Evolutionary conservation across 2,329 filamentous ascomycete genomes (phyloP).

Genomic region (Dactylella cylindrospora): DNA sequence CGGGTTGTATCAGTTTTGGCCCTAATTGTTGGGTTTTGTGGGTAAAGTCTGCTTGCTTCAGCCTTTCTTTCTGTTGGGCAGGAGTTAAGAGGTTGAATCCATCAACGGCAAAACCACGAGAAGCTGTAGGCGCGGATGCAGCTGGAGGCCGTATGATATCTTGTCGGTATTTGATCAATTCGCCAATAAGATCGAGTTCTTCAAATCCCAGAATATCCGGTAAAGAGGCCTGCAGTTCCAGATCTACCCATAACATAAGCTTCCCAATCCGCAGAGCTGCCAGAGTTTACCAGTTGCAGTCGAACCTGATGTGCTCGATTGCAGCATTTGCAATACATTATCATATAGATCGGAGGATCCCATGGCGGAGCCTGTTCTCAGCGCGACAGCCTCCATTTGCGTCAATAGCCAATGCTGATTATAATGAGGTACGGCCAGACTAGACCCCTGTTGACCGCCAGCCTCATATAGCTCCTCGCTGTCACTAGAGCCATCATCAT

Average conservation of each 20-base stretch:
- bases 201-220: constrained; percentile 91
- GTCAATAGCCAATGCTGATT: constrained; percentile 40
- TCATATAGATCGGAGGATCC: constrained; percentile 24
- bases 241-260: constrained; percentile 58
- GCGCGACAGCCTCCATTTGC: constrained; percentile 26
- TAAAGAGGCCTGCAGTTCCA: constrained; percentile 86
- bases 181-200: constrained; percentile 87
- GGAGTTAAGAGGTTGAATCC: constrained; percentile 67
- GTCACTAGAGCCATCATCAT: constrained; percentile 13
- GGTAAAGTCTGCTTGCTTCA: constrained; percentile 73
- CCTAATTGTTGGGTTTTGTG: constrained; percentile 78
- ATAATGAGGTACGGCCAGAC: constrained; percentile 3
- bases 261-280: constrained; percentile 51
- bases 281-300: constrained; percentile 3
- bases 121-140: constrained; percentile 48
- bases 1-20: constrained; percentile 68
- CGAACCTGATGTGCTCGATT: constrained; percentile 38
- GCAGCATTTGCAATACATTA: constrained; percentile 42
- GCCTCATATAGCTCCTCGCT: constrained; percentile 2
- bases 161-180: constrained; percentile 75
- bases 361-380: constrained; percentile 37
- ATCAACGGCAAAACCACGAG: constrained; percentile 52
- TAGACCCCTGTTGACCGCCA: neutral
- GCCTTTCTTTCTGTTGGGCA: constrained; percentile 73
- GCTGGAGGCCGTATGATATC: constrained; percentile 62